A percentile compares a stretch with the other conserved stretches of the same genome.
Evolutionary conservation across 1,284 basidiomycete genomes (phyloP).

Genomic region (Cryptococcus sp.): DNA sequence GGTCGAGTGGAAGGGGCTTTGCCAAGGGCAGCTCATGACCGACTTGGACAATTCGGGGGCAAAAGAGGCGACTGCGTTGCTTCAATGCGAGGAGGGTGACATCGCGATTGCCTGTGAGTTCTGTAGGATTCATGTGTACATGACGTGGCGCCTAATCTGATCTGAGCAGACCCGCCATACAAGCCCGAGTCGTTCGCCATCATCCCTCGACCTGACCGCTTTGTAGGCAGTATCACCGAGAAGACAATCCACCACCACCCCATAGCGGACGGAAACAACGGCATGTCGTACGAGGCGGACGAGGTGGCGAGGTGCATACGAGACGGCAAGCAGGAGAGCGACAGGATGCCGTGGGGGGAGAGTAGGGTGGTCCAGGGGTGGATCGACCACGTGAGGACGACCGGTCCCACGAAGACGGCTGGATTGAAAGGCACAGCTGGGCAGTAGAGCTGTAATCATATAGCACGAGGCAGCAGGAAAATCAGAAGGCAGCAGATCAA

Average conservation of each 20-base stretch:
- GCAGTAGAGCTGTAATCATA: constrained; percentile 10
- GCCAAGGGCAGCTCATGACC: constrained; percentile 33
- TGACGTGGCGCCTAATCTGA: neutral
- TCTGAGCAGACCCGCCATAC: constrained; percentile 30
- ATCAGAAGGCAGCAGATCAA: no score
- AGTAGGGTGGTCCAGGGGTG: constrained; percentile 72
- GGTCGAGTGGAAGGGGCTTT: constrained; percentile 60
- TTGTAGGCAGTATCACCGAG: constrained; percentile 48
- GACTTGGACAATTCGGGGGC: constrained; percentile 29
- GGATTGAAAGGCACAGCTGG: constrained; percentile 28
- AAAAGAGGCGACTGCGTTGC: constrained; percentile 25
- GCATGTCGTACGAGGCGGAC: constrained; percentile 50
- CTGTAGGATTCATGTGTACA: neutral
- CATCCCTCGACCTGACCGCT: constrained; percentile 57
- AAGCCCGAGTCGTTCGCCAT: constrained; percentile 30
- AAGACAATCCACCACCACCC: constrained; percentile 55
- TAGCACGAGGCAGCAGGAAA: no score
- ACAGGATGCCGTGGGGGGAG: constrained; percentile 69
- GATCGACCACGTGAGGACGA: constrained; percentile 67
- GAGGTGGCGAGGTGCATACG: constrained; percentile 76
- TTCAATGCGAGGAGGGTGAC: constrained; percentile 43
- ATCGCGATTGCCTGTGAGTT: constrained; percentile 38
- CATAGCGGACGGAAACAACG: constrained; percentile 53
- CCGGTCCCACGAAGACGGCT: constrained; percentile 37
- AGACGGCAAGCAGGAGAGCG: constrained; percentile 71